Base-by-base conservation (phyloP, 108 stramenopile genomes). In the Fragilaria radians region DNA sequence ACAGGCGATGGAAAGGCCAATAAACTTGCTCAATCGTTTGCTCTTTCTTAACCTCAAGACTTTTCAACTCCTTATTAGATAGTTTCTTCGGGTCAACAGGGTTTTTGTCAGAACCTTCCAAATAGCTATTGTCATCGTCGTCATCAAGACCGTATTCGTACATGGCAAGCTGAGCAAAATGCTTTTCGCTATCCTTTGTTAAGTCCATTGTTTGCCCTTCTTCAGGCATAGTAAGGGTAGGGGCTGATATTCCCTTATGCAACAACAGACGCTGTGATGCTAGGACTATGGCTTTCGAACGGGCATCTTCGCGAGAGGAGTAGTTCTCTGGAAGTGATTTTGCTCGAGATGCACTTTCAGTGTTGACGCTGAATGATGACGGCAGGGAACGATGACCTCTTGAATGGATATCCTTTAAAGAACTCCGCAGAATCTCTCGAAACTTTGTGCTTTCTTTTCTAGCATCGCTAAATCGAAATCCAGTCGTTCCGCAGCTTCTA, bases 1-100 rank as follows among this genome's bases (percentile, higher is more conserved):
- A 88, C 36, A 81, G 71, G 19, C 82, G 76, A 52, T 91, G 89
- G 57, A 91, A 91, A 22, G 89, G 89, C 89, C 89, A 91, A 52
- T 86, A 91, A 54, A 88, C 85, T 31, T 91, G 82, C 54, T 91
- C 84, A 18, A 86, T 81, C 21, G 86, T 83, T 68, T 79, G 74
- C 54, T 82, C 84, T 28, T 81, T 78, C 46, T 79, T 72, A 26
- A 66, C 49, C 42, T 88, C 85, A 34, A 77, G 48, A 45, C 77
- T 68, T 25, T 72, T 57, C 32, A 27, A 23, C 34, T 49, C 57
- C 48, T 57, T 54, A 1, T 9, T 19, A 21, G 54, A 66, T 26
- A 47, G 46, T 28, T 48, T 46, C 26, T 52, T 61, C 28, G 14
- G 64, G 57, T 63, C 65, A 19, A 59, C 55, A 25, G 49, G 57